Base-by-base conservation (phyloP, 2,329 filamentous ascomycete genomes). In the Epichloe hybrida region DNA sequence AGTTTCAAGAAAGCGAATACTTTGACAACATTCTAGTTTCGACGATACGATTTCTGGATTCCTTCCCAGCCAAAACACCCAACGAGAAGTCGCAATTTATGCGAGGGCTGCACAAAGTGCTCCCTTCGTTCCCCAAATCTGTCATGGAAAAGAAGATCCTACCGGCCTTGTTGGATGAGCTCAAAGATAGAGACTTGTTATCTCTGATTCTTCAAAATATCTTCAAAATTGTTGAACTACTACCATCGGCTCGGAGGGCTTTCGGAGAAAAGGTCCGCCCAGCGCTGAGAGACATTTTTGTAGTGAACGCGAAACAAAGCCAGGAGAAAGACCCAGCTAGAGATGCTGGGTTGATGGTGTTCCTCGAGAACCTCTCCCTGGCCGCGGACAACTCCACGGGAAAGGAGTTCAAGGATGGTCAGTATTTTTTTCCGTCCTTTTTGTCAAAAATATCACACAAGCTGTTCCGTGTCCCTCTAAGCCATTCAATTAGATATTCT, bases 21-120 rank as follows among this genome's bases (percentile, higher is more conserved):
- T 98, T 98, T 64, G 89, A 98, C 68, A 98, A 97, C 61, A 87
- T 97, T 44, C 74, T 98, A 4, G 88, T 98, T 21, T 95, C 90
- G 0, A 96, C 93, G 0, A 95, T 98, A 55, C 86, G 93, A 12
- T 98, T 98, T 62, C 72, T 98, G 27, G 93, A 98, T 59, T 79
- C 83, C 0, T 80, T 98, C 53, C 91, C 93, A 0, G 87, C 88
- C 36, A 98, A 98, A 70, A 95, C 89, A 1, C 77, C 87, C 0
- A 86, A 81, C 55, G 93, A 98, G 62, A 98, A 98, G 65, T 77
- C 84, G 6, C 84, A 89, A 52, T 98, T 98, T 64, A 80, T 98
- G 77, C 81, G 88, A 50, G 93, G 93, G 0, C 72, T 98, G 9
- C 83, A 84, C 57, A 85, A 88, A 49, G 89, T 98, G 11, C 69